These are phyloP conservation scores for Phytopythium oedochilum DNA, from an alignment of 352 stramenopile species.

Conservation along the genomic window DNA sequence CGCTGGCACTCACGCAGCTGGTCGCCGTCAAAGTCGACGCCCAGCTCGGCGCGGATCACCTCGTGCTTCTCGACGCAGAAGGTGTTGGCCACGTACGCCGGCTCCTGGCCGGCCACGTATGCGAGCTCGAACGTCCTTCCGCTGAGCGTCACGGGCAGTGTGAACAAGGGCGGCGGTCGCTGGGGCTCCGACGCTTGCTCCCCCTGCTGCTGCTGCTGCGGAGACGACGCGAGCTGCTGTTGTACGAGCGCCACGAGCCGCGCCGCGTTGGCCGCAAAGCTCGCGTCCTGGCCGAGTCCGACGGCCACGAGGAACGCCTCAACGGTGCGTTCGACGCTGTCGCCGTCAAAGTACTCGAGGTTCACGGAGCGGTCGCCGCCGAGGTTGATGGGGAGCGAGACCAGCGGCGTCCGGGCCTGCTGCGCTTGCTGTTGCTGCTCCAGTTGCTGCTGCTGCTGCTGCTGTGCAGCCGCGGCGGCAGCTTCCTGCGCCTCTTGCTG, in stretches of 20 bases:
- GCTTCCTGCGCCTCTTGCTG: slow-evolving; percentile 26
- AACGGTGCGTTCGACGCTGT: slow-evolving; percentile 60
- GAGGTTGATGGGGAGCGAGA: slow-evolving; percentile 46
- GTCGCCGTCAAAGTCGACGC: slow-evolving; percentile 47
- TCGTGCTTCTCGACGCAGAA: slow-evolving; percentile 78
- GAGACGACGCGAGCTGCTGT: slow-evolving; percentile 18
- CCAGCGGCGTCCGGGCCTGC: slow-evolving; percentile 23
- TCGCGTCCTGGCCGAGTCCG: slow-evolving; percentile 33
- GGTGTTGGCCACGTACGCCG: slow-evolving; percentile 41
- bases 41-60: slow-evolving; percentile 40
- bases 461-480: slow-evolving; percentile 5
- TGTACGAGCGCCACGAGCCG: slow-evolving; percentile 38
- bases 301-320: slow-evolving; percentile 55
- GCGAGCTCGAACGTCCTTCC: slow-evolving; percentile 52
- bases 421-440: slow-evolving; percentile 5
- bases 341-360: slow-evolving; percentile 70
- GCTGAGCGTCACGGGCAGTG: slow-evolving; percentile 57
- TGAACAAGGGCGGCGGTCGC: slow-evolving; percentile 27
- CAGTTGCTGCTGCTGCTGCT: neutral
- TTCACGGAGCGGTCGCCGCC: slow-evolving; percentile 38
- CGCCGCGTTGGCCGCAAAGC: slow-evolving; percentile 34
- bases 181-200: slow-evolving; percentile 15
- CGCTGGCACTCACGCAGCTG: slow-evolving; percentile 60
- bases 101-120: slow-evolving; percentile 63
- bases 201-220: slow-evolving; percentile 8